phyloP scores from a whole-genome alignment of 169 alveolate species.

The Plasmodium inui region DNA sequence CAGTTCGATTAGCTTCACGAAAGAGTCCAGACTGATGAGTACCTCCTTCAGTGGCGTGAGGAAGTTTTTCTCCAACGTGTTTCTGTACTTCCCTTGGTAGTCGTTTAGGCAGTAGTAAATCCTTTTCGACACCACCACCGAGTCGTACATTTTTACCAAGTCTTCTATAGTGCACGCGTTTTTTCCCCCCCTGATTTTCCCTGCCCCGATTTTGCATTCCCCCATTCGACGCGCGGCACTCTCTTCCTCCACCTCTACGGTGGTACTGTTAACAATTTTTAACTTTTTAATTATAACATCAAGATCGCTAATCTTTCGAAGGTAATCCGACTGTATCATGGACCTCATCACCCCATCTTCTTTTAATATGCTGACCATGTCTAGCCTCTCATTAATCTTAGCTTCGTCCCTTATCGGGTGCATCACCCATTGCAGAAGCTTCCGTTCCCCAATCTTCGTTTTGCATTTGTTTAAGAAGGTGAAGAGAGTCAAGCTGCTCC shows the following conservation, averaged over 20 bases:
- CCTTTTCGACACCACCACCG: constrained; percentile 51
- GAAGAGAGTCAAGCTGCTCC: constrained; percentile 77
- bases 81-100: constrained; percentile 79
- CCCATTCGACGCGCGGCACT: neutral
- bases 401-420: constrained; percentile 94
- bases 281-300: constrained; percentile 79
- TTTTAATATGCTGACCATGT: constrained; percentile 94
- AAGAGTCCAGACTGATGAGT: constrained; percentile 86
- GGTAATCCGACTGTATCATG: constrained; percentile 81
- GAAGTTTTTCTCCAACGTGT: constrained; percentile 76
- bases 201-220: neutral
- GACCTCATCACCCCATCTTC: constrained; percentile 78
- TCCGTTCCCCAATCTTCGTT: constrained; percentile 94
- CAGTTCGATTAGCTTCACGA: constrained; percentile 91
- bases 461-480: constrained; percentile 93
- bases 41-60: constrained; percentile 84
- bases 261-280: constrained; percentile 70
- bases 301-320: constrained; percentile 88
- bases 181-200: neutral
- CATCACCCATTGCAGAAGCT: constrained; percentile 94
- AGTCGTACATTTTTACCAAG: constrained; percentile 77
- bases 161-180: constrained; percentile 73
- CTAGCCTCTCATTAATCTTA: constrained; percentile 93
- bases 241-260: neutral
- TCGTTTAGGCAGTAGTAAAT: constrained; percentile 74